Conservation (phyloP, 1,284 basidiomycete genomes). For the Xanthoconium separans region DNA sequence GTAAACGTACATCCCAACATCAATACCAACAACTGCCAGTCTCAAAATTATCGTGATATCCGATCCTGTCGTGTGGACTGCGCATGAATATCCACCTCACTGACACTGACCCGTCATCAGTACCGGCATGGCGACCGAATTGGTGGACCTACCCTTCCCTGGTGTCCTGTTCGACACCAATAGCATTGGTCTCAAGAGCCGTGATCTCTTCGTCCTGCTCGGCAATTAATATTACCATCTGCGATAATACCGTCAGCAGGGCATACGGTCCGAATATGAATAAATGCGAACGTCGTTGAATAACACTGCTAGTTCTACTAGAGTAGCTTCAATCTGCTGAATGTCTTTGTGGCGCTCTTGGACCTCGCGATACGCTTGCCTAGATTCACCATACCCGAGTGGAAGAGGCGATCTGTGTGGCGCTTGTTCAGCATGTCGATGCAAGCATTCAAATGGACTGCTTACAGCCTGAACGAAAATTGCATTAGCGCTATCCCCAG, state of each 20-base stretch:
- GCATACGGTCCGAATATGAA: neutral
- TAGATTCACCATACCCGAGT: constrained; percentile 82
- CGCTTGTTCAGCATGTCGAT: neutral
- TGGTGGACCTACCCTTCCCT: constrained; percentile 57
- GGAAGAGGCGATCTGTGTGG: constrained; percentile 58
- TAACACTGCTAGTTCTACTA: constrained; percentile 85
- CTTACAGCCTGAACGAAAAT: constrained; percentile 88
- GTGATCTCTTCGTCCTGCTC: constrained; percentile 79
- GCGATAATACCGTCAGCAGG: constrained; percentile 4
- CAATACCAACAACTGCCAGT: constrained; percentile 29
- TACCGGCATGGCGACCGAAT: neutral
- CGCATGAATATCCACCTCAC: constrained; percentile 68
- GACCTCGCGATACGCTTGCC: constrained; percentile 85
- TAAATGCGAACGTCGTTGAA: constrained; percentile 70
- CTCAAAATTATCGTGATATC: constrained; percentile 37
- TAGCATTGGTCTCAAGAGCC: constrained; percentile 62
- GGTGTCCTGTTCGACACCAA: constrained; percentile 65
- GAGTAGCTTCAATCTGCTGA: constrained; percentile 81
- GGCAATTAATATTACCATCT: constrained; percentile 79
- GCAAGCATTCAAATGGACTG: constrained; percentile 2
- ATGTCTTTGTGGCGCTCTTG: constrained; percentile 91
- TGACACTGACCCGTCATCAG: constrained; percentile 41
- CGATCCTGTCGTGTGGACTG: constrained; percentile 72
- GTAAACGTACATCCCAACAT: constrained; percentile 31
- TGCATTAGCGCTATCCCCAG: constrained; percentile 55